Evolutionary conservation across 345 rosid genomes (phyloP).

Genomic region (Rubroshorea leprosula): DNA sequence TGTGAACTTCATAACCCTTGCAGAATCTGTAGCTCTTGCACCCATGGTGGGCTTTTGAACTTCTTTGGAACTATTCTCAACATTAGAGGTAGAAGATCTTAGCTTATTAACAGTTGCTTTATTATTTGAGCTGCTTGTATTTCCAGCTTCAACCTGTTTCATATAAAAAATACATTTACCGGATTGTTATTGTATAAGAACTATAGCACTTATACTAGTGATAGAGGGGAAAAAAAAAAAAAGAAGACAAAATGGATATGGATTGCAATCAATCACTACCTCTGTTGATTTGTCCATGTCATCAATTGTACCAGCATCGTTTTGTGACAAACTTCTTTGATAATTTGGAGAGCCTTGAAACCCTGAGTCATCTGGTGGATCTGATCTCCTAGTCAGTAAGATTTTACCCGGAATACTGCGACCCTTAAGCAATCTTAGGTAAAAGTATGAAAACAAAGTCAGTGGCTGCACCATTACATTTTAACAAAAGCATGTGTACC

Average conservation of each 20-base stretch:
- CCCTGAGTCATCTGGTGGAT: slow-evolving; percentile 43
- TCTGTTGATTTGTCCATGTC: slow-evolving; percentile 37
- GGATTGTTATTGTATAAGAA: neutral
- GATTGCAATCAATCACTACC: slow-evolving; percentile 26
- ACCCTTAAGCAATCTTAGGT: slow-evolving; percentile 73
- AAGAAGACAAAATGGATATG: neutral
- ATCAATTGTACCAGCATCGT: slow-evolving; percentile 60
- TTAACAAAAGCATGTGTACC: neutral
- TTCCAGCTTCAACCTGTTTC: slow-evolving; percentile 43
- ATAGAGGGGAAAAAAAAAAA: neutral
- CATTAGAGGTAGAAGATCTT: slow-evolving; percentile 38
- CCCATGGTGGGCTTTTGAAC: slow-evolving; percentile 50
- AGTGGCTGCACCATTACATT: neutral
- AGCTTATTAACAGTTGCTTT: slow-evolving; percentile 39
- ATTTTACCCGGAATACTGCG: slow-evolving; percentile 89
- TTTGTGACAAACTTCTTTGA: slow-evolving; percentile 69
- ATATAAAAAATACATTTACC: slow-evolving; percentile 6
- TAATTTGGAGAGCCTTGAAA: slow-evolving; percentile 46
- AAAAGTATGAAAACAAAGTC: slow-evolving; percentile 3
- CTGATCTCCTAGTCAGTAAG: slow-evolving; percentile 71
- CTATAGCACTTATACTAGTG: neutral
- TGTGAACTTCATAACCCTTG: slow-evolving; percentile 80
- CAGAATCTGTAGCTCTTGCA: slow-evolving; percentile 80
- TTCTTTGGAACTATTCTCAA: slow-evolving; percentile 43
- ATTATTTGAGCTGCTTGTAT: slow-evolving; percentile 32